phyloP scores from a whole-genome alignment of 1,284 basidiomycete genomes.

The Ustilago cynodontis region DNA sequence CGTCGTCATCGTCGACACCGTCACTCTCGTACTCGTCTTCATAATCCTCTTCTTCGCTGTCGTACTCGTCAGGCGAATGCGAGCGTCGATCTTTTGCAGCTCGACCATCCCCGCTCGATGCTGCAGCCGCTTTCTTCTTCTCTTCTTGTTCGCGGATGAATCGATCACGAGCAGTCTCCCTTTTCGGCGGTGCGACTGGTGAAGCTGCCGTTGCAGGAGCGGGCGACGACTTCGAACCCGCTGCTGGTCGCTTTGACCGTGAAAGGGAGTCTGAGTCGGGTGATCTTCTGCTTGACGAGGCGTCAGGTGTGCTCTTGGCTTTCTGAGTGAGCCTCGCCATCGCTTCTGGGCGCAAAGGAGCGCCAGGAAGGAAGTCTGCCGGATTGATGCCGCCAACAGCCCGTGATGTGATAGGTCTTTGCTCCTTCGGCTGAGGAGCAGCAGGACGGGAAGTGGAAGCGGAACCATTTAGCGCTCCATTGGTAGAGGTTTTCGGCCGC shows the following conservation, averaged over 20 bases:
- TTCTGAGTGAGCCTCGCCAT: constrained; percentile 38
- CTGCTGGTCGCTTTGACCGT: constrained; percentile 10
- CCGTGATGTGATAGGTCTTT: constrained; percentile 14
- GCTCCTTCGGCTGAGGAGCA: constrained; percentile 20
- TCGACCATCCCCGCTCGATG: neutral
- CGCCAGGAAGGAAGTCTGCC: constrained; percentile 57
- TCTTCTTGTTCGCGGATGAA: constrained; percentile 62
- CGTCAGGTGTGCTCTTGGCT: constrained; percentile 8
- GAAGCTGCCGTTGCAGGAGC: constrained; percentile 15
- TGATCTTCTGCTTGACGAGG: constrained; percentile 9
- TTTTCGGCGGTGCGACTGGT: constrained; percentile 20
- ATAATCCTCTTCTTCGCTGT: constrained; percentile 38
- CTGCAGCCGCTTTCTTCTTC: constrained; percentile 39
- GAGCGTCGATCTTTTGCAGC: constrained; percentile 7
- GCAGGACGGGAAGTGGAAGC: neutral
- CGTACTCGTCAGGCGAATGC: constrained; percentile 31
- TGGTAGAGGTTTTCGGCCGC: neutral
- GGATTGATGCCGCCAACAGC: constrained; percentile 46
- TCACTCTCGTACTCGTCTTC: constrained; percentile 47
- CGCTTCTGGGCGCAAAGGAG: constrained; percentile 37
- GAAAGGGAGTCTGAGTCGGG: constrained; percentile 20
- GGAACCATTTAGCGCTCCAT: constrained; percentile 1
- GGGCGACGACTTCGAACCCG: constrained; percentile 9
- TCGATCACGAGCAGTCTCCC: constrained; percentile 58
- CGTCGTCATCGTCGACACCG: constrained; percentile 40